Evolutionary conservation across 2,329 filamentous ascomycete genomes (phyloP), one percentile per base, ranked within the genome.

Genomic region (Colletotrichum incanum): DNA sequence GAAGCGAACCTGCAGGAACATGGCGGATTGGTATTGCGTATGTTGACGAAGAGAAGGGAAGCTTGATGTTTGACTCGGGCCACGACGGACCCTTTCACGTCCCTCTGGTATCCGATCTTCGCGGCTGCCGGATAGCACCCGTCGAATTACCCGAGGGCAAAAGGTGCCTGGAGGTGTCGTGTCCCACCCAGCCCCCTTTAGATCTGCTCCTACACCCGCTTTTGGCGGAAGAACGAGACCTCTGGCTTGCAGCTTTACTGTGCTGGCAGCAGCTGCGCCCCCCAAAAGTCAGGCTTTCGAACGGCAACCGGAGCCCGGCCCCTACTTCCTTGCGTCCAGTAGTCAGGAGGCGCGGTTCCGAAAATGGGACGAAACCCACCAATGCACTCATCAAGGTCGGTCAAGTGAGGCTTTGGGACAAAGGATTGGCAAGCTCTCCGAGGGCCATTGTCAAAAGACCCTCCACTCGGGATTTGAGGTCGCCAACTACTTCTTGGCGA

Each of bases 311-410:
- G 66, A 77, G 82, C n/a, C 80, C 80, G 20, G 80, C 79, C 5
- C 83, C 84, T n/a, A 80, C 80, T 0, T 76, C 80, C 7, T 70
- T 77, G 73, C 82, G 83, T 18, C 78, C 77, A 26, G 72, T 77
- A 28, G 74, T 71, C 4, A 67, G 73, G 39, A 62, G 70, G 41
- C 74, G 73, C 34, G 73, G 71, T 31, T 74, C 74, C 18, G 73
- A 73, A 14, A 74, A 66, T 16, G 64, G 58, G 11, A 47, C 61
- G 16, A 84, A 80, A 37, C 74, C 80, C 2, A 78, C 81, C 1
- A 96, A 92, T 67, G 65, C 69, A 18, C 96, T 98, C 75, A 98
- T 98, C 85, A 99, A 98, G 80, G 94, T 98, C 59, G 96, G 95
- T 67, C 95, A 95, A 79, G 90, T 98, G 79, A 92, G 95, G 78